A percentile compares a stretch with the other conserved stretches of the same genome.
Evolutionary conservation across 768 basidiomycete species (phyloP).

Genomic region (Suillus americanus): DNA sequence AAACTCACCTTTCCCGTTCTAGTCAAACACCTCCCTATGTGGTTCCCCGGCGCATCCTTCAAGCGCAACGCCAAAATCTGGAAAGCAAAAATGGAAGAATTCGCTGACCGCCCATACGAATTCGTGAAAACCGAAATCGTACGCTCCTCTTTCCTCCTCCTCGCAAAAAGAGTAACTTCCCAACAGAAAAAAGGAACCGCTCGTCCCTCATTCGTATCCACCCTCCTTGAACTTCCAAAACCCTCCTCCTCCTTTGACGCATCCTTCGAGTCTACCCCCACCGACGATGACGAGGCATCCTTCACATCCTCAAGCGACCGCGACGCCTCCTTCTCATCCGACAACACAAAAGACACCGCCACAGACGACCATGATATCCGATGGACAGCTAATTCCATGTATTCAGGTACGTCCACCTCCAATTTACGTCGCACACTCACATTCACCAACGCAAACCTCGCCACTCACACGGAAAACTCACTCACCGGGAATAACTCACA

Average conservation of each 20-base stretch:
- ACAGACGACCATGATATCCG: conserved; percentile 61
- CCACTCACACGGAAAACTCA: background rate
- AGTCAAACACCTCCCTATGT: conserved; percentile 59
- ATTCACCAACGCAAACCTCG: no score
- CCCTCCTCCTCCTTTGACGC: background rate
- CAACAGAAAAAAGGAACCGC: conserved; percentile 37
- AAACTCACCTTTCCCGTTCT: background rate
- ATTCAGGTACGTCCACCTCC: conserved; percentile 34
- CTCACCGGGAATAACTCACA: background rate
- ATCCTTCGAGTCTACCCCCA: background rate
- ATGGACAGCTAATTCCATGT: conserved; percentile 87
- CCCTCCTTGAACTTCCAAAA: conserved; percentile 50
- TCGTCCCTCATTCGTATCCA: conserved; percentile 43
- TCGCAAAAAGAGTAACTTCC: background rate
- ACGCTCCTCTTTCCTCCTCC: conserved; percentile 33
- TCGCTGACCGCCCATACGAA: conserved; percentile 62
- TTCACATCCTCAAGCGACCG: background rate
- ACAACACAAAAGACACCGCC: background rate
- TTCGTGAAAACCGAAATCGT: conserved; percentile 60
- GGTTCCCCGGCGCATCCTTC: conserved; percentile 71
- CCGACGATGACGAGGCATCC: background rate
- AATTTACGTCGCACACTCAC: background rate
- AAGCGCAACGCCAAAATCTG: conserved; percentile 57
- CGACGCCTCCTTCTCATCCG: background rate
- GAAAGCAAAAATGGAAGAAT: conserved; percentile 65